Percentiles rank a stretch among this genome's conserved stretches.
Evolutionary conservation across 192 early-diverging fungal genomes (phyloP).

Genomic region (Radiomyces spectabilis): DNA sequence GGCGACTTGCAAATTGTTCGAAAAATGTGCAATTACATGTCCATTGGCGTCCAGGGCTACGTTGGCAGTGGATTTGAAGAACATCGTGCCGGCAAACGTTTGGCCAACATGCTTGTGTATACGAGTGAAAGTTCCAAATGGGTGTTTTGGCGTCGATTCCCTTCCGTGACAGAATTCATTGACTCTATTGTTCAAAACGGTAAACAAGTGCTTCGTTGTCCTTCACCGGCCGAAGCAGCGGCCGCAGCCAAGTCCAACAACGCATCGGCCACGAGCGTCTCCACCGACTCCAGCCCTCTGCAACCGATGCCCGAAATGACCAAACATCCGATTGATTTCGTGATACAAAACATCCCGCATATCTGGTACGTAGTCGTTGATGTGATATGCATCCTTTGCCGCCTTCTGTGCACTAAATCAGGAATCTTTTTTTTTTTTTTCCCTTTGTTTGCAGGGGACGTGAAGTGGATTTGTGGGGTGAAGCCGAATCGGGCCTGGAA

Average conservation of each 20-base stretch:
- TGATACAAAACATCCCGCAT: constrained; percentile 66
- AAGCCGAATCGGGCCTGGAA: constrained; percentile 32
- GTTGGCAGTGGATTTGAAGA: constrained; percentile 67
- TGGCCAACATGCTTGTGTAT: constrained; percentile 61
- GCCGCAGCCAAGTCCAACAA: too few species aligned
- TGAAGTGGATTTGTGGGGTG: constrained; percentile 63
- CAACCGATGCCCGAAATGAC: too few species aligned
- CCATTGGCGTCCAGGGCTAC: constrained; percentile 64
- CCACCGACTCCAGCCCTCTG: too few species aligned
- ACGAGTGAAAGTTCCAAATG: constrained; percentile 52
- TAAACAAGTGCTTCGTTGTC: too few species aligned
- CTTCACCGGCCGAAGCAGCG: too few species aligned
- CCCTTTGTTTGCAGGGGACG: too few species aligned
- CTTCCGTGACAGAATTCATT: constrained; percentile 55
- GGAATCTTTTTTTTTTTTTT: too few species aligned
- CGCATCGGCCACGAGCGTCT: too few species aligned
- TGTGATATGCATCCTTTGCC: too few species aligned
- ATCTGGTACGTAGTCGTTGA: too few species aligned
- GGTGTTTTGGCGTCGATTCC: constrained; percentile 54
- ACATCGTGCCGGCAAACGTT: constrained; percentile 55
- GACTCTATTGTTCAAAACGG: too few species aligned
- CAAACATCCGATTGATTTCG: constrained; percentile 60
- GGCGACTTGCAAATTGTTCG: constrained; percentile 15
- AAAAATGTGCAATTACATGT: constrained; percentile 68
- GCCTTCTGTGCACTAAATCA: too few species aligned